phyloP scores from a whole-genome alignment of 2,329 filamentous ascomycete species.

The Pestalotiopsis sp. region DNA sequence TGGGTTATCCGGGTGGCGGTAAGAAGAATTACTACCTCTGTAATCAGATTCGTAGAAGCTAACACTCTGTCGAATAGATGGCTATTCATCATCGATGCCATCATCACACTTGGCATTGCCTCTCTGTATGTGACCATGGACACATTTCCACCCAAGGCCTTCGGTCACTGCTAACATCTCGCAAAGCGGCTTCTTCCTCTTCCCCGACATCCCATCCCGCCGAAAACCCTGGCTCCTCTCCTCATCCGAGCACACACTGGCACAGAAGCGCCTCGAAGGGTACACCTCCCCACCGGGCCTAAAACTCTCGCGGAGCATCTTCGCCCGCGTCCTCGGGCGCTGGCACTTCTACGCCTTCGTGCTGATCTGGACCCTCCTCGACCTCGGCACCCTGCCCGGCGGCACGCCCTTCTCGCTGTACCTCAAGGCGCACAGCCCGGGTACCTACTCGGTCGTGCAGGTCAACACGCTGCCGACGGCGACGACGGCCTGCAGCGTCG shows the following conservation, averaged over 20 bases:
- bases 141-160: neutral
- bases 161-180: neutral
- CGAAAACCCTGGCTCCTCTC: conserved; percentile 38
- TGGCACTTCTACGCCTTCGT: conserved; percentile 44
- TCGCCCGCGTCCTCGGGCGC: conserved; percentile 37
- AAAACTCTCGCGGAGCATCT: conserved; percentile 36
- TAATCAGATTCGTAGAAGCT: neutral
- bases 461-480: conserved; percentile 45
- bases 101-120: conserved; percentile 58
- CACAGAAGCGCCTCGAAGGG: conserved; percentile 31
- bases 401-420: conserved; percentile 42
- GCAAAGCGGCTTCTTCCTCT: conserved; percentile 45
- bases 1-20: conserved; percentile 52
- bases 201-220: conserved; percentile 40
- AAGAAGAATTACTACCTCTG: neutral
- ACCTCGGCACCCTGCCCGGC: conserved; percentile 37
- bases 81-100: conserved; percentile 62
- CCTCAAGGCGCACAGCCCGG: conserved; percentile 36
- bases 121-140: conserved; percentile 33
- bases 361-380: conserved; percentile 38
- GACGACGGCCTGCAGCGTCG: conserved; percentile 39
- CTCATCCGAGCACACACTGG: conserved; percentile 32
- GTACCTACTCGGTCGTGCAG: conserved; percentile 37
- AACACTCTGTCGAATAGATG: conserved; percentile 28
- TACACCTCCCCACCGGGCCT: conserved; percentile 30